Conservation (phyloP, 179 eudicot species). For the Patellifolia procumbens region DNA sequence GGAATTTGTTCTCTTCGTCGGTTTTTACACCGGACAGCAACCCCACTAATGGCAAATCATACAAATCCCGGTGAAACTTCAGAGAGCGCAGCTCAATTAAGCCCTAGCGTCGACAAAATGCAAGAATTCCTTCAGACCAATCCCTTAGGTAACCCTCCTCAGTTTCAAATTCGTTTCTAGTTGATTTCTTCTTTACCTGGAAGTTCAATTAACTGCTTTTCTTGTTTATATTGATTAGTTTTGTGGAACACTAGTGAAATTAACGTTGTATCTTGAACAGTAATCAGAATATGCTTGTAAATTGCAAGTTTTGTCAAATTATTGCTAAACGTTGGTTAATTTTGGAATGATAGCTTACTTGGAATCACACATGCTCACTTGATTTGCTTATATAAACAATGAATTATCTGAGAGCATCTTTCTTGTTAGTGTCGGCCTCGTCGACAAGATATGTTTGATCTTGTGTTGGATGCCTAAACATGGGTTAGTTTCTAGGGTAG, state of each 20-base stretch:
- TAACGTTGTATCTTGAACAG: neutral
- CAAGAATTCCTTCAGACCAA: constrained; percentile 8
- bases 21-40: neutral
- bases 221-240: neutral
- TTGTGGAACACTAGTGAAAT: neutral
- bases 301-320: neutral
- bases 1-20: neutral
- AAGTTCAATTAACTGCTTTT: neutral
- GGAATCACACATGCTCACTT: neutral
- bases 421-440: neutral
- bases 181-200: neutral
- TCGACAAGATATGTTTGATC: neutral
- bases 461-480: neutral
- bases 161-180: neutral
- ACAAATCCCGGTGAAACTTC: neutral
- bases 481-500: neutral
- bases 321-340: neutral
- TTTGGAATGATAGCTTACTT: neutral
- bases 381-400: no score
- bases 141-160: constrained; percentile 12
- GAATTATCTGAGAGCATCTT: neutral
- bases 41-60: constrained; percentile 21
- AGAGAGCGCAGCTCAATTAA: neutral
- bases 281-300: neutral
- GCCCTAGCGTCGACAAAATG: constrained; percentile 8